Evolutionary conservation across 148 eudicot species (phyloP).

Genomic region (Drosera capensis): DNA sequence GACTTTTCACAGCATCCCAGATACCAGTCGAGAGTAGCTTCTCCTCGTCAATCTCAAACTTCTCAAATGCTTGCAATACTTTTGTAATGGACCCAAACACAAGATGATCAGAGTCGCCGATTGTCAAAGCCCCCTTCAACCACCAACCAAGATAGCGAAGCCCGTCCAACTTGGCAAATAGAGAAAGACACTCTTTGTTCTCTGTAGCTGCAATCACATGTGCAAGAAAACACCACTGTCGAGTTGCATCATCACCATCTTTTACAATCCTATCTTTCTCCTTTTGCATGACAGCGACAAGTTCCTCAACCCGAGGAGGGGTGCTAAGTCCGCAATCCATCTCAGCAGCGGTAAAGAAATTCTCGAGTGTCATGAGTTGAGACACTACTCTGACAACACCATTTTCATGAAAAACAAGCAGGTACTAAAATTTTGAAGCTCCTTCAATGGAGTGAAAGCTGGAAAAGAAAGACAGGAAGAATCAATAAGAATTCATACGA

Average conservation of each 20-base stretch:
- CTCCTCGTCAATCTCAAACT: slow-evolving; percentile 32
- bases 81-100: slow-evolving; percentile 48
- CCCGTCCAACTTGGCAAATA: slow-evolving; percentile 63
- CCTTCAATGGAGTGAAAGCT: no score
- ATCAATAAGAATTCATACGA: no score
- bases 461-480: no score
- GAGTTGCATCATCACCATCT: slow-evolving; percentile 35
- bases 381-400: slow-evolving; percentile 21
- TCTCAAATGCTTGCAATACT: slow-evolving; percentile 56
- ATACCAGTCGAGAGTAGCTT: slow-evolving; percentile 41
- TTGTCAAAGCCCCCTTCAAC: slow-evolving; percentile 55
- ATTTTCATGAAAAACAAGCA: no score
- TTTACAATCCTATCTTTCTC: slow-evolving; percentile 41
- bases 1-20: slow-evolving; percentile 31
- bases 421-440: no score
- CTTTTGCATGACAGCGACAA: slow-evolving; percentile 46
- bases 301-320: slow-evolving; percentile 64
- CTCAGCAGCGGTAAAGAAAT: slow-evolving; percentile 76
- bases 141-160: slow-evolving; percentile 45
- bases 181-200: slow-evolving; percentile 70
- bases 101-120: slow-evolving; percentile 31
- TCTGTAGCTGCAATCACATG: slow-evolving; percentile 63
- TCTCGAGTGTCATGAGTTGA: slow-evolving; percentile 67
- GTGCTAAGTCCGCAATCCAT: slow-evolving; percentile 73
- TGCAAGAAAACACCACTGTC: slow-evolving; percentile 86